phyloP scores from a whole-genome alignment of 2,329 filamentous ascomycete species.

The Lasiodiplodia hormozganensis region DNA sequence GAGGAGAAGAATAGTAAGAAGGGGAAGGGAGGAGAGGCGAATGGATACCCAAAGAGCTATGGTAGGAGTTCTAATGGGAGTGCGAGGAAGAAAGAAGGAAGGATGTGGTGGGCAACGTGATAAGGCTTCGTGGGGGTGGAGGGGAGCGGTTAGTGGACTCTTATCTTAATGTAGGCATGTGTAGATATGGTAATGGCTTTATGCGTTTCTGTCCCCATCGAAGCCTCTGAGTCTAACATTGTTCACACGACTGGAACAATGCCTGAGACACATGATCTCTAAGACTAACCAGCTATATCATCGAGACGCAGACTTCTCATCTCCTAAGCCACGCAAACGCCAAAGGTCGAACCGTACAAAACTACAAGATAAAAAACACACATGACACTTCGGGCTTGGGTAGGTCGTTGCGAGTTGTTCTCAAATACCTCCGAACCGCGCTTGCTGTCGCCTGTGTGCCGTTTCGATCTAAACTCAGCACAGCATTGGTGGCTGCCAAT shows the following conservation, averaged over 20 bases:
- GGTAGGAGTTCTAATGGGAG: conserved; percentile 9
- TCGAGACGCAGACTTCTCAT: background rate
- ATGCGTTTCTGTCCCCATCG: background rate
- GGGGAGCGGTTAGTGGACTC: background rate
- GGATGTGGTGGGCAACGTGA: conserved; percentile 19
- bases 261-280: background rate
- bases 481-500: background rate
- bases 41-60: conserved; percentile 1
- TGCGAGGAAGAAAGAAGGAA: conserved; percentile 13
- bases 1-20: conserved; percentile 10
- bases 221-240: background rate
- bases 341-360: background rate
- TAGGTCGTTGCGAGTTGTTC: too few species aligned
- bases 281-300: background rate
- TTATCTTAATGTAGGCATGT: conserved; percentile 8
- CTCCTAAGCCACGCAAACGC: background rate
- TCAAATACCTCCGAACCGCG: too few species aligned
- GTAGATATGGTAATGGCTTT: conserved; percentile 18
- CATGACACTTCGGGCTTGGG: too few species aligned
- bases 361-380: too few species aligned
- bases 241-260: background rate
- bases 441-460: background rate
- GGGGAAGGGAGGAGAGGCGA: background rate
- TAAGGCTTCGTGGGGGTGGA: background rate
- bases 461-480: too few species aligned